Evolutionary conservation across 2,329 filamentous ascomycete genomes (phyloP).

Genomic region (Aspergillus carbonarius): DNA sequence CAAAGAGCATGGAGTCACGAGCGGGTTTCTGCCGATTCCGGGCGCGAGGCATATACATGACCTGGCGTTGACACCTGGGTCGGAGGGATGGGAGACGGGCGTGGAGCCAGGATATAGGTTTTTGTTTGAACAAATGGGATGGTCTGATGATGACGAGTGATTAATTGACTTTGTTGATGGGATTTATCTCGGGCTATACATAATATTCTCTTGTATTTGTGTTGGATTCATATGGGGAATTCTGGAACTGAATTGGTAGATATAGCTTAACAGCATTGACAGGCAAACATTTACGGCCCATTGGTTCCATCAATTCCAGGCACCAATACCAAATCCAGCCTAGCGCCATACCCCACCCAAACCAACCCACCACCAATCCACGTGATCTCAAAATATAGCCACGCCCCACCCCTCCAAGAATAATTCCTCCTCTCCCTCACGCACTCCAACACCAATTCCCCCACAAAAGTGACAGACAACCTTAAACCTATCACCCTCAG

Average conservation of each 20-base stretch:
- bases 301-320: too few species aligned
- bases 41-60: neutral
- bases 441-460: neutral
- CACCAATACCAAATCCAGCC: neutral
- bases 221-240: neutral
- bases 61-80: neutral
- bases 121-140: neutral
- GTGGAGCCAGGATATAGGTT: neutral
- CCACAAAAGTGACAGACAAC: neutral
- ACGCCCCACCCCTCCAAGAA: neutral
- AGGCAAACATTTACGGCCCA: too few species aligned
- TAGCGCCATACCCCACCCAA: neutral
- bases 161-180: neutral
- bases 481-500: neutral
- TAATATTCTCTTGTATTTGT: neutral
- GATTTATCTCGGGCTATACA: neutral
- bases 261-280: neutral
- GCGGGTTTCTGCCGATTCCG: neutral
- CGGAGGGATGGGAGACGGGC: neutral
- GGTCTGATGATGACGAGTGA: neutral
- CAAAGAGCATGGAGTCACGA: neutral
- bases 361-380: neutral
- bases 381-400: neutral
- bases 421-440: neutral
- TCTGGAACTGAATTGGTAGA: neutral